phyloP scores from a whole-genome alignment of 345 rosid species.

The Murraya paniculata region DNA sequence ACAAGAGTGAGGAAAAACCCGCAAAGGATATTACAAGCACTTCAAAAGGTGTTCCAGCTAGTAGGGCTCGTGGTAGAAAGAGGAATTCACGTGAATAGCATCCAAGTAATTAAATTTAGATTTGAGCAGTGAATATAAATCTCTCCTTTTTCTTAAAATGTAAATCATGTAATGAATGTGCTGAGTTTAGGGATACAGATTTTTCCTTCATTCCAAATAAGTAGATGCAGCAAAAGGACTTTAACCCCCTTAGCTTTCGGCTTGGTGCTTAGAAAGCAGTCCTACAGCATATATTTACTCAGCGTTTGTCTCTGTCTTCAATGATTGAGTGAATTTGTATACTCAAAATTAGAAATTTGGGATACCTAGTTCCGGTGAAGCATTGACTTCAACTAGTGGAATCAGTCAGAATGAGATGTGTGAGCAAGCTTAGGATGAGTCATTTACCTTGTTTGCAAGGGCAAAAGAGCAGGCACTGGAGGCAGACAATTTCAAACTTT shows the following conservation, averaged over 20 bases:
- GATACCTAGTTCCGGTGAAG: neutral
- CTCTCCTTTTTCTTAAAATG: neutral
- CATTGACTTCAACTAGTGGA: neutral
- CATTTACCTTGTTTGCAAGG: neutral
- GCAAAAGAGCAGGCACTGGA: neutral
- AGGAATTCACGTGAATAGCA: constrained; percentile 35
- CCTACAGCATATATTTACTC: neutral
- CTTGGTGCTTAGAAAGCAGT: neutral
- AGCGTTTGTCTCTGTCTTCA: neutral
- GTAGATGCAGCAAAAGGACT: neutral
- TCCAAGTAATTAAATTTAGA: neutral
- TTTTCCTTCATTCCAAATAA: neutral
- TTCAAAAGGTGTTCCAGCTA: constrained; percentile 32
- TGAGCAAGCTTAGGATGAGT: neutral
- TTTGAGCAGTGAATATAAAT: neutral
- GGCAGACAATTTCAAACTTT: neutral
- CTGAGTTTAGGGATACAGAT: neutral
- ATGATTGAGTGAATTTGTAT: neutral
- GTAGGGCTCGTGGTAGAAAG: constrained; percentile 39
- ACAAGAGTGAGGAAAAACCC: constrained; percentile 42
- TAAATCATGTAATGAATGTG: neutral
- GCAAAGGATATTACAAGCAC: constrained; percentile 31
- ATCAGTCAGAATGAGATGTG: neutral
- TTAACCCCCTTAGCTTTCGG: neutral
- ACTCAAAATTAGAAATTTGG: neutral